These are phyloP conservation scores for Lagenaria siceraria DNA, from an alignment of 306 rosid genomes.

Conservation along the genomic window DNA sequence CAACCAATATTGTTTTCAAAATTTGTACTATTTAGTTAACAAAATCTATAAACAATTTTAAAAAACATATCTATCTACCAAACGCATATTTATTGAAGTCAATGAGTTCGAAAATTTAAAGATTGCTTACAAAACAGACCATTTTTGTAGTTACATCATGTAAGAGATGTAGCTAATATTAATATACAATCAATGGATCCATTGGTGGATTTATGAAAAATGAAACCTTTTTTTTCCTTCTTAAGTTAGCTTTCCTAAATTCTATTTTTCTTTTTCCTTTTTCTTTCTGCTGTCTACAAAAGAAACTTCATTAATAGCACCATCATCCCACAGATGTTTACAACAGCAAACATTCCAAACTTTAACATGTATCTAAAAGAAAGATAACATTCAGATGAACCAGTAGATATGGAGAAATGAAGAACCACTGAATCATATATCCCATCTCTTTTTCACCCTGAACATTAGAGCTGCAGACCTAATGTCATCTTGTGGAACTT, in stretches of 20 bases:
- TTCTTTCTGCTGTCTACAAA: background rate
- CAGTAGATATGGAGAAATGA: background rate
- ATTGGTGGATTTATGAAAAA: background rate
- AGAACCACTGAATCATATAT: conserved; percentile 27
- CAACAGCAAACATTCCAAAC: background rate
- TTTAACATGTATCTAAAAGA: background rate
- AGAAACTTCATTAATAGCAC: background rate
- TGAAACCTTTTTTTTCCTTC: background rate
- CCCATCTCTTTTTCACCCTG: conserved; percentile 95
- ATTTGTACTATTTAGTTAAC: too few relatives aligned
- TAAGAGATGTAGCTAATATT: background rate
- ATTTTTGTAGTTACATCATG: background rate
- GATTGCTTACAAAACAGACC: too few relatives aligned
- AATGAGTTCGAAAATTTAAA: too few relatives aligned
- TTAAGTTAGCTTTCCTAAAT: background rate
- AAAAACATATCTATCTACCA: too few relatives aligned
- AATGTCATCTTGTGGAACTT: conserved; percentile 86
- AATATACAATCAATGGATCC: background rate
- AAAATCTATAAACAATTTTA: too few relatives aligned
- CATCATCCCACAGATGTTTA: background rate
- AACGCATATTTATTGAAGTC: too few relatives aligned
- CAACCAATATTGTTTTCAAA: too few relatives aligned
- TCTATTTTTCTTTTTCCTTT: background rate
- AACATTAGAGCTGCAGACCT: conserved; percentile 71
- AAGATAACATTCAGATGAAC: background rate